Percentiles rank a stretch among this genome's conserved stretches.
phyloP scores from a whole-genome alignment of 2,329 filamentous ascomycete species.

The Ceratocystis papillata region DNA sequence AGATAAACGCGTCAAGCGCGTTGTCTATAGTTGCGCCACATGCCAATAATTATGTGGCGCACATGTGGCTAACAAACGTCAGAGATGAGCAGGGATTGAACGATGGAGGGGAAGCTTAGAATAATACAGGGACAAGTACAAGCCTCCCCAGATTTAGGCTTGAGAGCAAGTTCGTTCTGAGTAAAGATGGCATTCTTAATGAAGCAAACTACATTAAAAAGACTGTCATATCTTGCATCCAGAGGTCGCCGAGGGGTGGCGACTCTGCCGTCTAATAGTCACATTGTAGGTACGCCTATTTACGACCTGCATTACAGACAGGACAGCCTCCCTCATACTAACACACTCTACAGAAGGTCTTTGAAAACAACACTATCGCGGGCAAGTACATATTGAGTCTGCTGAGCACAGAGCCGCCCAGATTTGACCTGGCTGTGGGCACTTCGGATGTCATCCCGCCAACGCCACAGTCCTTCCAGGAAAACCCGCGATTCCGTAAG shows the following conservation, averaged over 20 bases:
- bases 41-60: not conserved
- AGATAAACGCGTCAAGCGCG: slow-evolving; percentile 19
- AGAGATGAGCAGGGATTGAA: slow-evolving; percentile 13
- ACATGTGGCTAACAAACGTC: slow-evolving; percentile 13
- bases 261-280: slow-evolving; percentile 41
- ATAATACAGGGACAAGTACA: not conserved
- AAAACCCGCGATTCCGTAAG: slow-evolving; percentile 49
- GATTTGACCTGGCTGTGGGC: slow-evolving; percentile 45
- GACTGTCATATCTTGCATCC: not conserved
- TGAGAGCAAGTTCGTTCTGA: not conserved
- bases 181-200: slow-evolving; percentile 11
- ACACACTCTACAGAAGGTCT: slow-evolving; percentile 43
- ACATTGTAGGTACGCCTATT: slow-evolving; percentile 39
- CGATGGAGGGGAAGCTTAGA: not conserved
- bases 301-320: not conserved
- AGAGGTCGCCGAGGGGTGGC: slow-evolving; percentile 31
- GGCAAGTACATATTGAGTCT: slow-evolving; percentile 47
- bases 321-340: not conserved
- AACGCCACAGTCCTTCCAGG: slow-evolving; percentile 47
- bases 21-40: slow-evolving; percentile 14
- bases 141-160: not conserved
- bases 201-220: not conserved
- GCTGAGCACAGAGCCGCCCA: slow-evolving; percentile 48
- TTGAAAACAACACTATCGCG: slow-evolving; percentile 38
- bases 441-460: slow-evolving; percentile 49